Conservation (phyloP, 768 basidiomycete species). For the Crucibulum laeve region DNA sequence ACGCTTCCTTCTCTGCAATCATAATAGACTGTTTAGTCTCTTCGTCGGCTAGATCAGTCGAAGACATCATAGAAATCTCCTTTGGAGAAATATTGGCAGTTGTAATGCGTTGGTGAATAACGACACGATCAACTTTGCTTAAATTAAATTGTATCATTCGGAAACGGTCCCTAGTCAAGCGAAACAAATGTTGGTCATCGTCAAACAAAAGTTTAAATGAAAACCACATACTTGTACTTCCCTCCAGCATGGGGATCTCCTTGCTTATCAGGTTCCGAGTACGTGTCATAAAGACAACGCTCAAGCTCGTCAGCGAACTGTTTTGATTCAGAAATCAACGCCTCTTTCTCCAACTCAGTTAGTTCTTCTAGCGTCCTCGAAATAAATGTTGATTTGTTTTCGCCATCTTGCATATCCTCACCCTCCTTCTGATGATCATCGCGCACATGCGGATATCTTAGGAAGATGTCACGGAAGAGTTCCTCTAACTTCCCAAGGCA, state of each 20-base stretch:
- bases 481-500: conserved; percentile 75
- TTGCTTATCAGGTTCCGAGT: conserved; percentile 72
- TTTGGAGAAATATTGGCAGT: conserved; percentile 60
- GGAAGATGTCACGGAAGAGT: conserved; percentile 65
- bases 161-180: conserved; percentile 70
- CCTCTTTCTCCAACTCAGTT: conserved; percentile 54
- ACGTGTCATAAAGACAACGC: conserved; percentile 68
- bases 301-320: conserved; percentile 72
- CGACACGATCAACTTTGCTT: conserved; percentile 73
- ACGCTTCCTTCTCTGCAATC: conserved; percentile 74
- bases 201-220: conserved; percentile 1
- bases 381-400: conserved; percentile 17
- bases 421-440: conserved; percentile 20
- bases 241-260: conserved; percentile 58
- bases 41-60: conserved; percentile 85
- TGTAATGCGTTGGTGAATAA: conserved; percentile 76
- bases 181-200: conserved; percentile 7
- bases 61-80: conserved; percentile 80
- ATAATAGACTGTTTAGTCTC: conserved; percentile 81
- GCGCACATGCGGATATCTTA: conserved; percentile 59
- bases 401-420: conserved; percentile 10
- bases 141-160: conserved; percentile 88
- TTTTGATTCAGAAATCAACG: conserved; percentile 52
- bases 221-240: conserved; percentile 78
- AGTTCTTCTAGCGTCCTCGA: conserved; percentile 49